These are phyloP conservation scores for Pythium chondricola DNA, from an alignment of 352 stramenopile genomes.

Conservation along the genomic window DNA sequence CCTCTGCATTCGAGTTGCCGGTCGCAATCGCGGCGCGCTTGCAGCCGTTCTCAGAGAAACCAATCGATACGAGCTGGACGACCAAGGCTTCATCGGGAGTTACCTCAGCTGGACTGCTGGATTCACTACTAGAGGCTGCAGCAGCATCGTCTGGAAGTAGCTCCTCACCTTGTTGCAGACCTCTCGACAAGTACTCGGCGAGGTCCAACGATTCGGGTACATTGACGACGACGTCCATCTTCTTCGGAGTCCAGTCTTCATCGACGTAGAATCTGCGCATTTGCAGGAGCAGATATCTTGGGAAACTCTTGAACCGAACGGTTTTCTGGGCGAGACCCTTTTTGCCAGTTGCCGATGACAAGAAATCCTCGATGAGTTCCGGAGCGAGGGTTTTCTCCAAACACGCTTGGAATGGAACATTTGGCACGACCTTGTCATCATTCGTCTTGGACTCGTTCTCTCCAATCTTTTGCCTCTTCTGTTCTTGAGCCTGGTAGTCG, in stretches of 20 bases:
- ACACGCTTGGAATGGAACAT: slow-evolving; percentile 92
- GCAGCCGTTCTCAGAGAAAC: slow-evolving; percentile 97
- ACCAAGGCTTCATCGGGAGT: slow-evolving; percentile 89
- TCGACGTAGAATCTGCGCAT: slow-evolving; percentile 96
- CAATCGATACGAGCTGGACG: slow-evolving; percentile 96
- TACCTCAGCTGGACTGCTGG: slow-evolving; percentile 22
- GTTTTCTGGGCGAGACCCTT: slow-evolving; percentile 78
- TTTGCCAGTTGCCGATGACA: slow-evolving; percentile 63
- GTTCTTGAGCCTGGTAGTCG: slow-evolving; percentile 80
- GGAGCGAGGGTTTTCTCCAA: slow-evolving; percentile 89
- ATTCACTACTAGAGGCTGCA: slow-evolving; percentile 9
- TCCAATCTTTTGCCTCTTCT: slow-evolving; percentile 85
- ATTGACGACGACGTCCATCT: slow-evolving; percentile 96
- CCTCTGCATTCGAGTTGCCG: slow-evolving; percentile 88
- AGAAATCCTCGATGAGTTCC: slow-evolving; percentile 91
- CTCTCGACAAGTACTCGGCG: slow-evolving; percentile 73
- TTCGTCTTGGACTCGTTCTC: slow-evolving; percentile 30
- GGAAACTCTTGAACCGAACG: slow-evolving; percentile 92
- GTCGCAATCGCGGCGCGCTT: slow-evolving; percentile 93
- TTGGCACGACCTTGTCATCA: slow-evolving; percentile 85
- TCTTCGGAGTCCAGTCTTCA: slow-evolving; percentile 95
- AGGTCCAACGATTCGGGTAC: slow-evolving; percentile 90
- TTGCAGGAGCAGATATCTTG: slow-evolving; percentile 95
- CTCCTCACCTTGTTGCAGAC: slow-evolving; percentile 82
- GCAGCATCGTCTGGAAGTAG: slow-evolving; percentile 70